Evolutionary conservation across 2,329 filamentous ascomycete genomes (phyloP).

Genomic region (Xylariaceae sp.): DNA sequence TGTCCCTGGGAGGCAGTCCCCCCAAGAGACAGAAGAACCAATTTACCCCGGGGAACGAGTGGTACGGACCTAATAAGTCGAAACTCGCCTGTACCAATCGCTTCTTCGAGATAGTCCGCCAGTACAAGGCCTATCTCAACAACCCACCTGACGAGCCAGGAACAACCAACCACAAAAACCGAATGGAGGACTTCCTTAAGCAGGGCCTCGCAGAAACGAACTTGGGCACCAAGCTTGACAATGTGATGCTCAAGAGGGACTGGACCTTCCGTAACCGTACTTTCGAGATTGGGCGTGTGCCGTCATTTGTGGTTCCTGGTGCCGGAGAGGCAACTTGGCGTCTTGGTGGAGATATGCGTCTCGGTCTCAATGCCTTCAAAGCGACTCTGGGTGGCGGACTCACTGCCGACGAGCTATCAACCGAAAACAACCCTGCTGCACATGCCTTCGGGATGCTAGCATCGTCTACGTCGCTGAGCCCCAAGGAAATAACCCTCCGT

Average conservation of each 20-base stretch:
- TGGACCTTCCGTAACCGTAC: constrained; percentile 5
- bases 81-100: constrained; percentile 6
- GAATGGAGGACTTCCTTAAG: not conserved
- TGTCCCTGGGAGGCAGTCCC: not conserved
- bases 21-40: not conserved
- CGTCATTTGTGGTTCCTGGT: constrained; percentile 7
- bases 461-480: not conserved
- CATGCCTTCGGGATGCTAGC: constrained; percentile 3
- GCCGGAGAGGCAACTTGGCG: not conserved
- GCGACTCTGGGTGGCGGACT: constrained; percentile 12
- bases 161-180: not conserved
- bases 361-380: constrained; percentile 15
- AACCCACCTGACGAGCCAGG: constrained; percentile 4
- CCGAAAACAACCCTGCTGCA: not conserved
- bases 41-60: not conserved
- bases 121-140: constrained; percentile 11
- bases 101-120: constrained; percentile 9
- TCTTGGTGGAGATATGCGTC: not conserved
- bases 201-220: constrained; percentile 1
- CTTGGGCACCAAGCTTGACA: not conserved
- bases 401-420: not conserved
- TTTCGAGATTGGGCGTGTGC: not conserved
- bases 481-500: not conserved
- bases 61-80: constrained; percentile 13
- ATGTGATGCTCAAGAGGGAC: not conserved